A percentile compares a stretch with the other conserved stretches of the same genome.
Conservation (phyloP, 1,284 basidiomycete species). For the Heterobasidion annosum region DNA sequence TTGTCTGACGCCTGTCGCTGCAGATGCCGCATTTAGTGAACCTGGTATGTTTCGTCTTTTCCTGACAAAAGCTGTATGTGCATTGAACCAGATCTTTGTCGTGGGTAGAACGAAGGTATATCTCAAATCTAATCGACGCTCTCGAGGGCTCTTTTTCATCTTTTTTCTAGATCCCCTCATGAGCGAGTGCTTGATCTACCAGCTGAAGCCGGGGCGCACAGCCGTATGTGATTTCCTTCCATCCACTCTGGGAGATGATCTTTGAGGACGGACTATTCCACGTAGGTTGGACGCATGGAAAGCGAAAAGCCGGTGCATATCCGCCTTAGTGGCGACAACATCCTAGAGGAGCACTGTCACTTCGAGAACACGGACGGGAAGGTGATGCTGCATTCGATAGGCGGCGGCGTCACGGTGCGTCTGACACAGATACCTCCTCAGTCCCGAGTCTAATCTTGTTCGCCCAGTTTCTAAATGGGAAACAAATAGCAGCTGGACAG, state of each 20-base stretch:
- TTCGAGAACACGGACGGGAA: slow-evolving; percentile 84
- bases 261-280: slow-evolving; percentile 19
- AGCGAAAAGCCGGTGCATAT: slow-evolving; percentile 80
- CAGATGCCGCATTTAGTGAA: slow-evolving; percentile 95
- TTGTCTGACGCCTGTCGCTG: neutral
- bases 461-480: slow-evolving; percentile 82
- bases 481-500: slow-evolving; percentile 69
- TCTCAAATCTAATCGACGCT: slow-evolving; percentile 3
- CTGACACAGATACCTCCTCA: neutral
- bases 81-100: slow-evolving; percentile 2
- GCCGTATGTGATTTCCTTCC: slow-evolving; percentile 37
- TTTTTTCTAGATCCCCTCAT: slow-evolving; percentile 64
- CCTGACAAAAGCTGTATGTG: neutral
- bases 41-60: slow-evolving; percentile 48
- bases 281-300: slow-evolving; percentile 69
- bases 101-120: slow-evolving; percentile 71
- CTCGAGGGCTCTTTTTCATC: neutral
- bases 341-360: slow-evolving; percentile 86
- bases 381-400: slow-evolving; percentile 74
- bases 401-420: slow-evolving; percentile 79
- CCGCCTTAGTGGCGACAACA: slow-evolving; percentile 87
- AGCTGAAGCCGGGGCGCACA: slow-evolving; percentile 85
- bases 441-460: neutral
- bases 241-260: neutral
- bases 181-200: slow-evolving; percentile 92